Evolutionary conservation across 1,139 yeast species (phyloP), one percentile per base, ranked within the genome.

Genomic region (Suhomyces ambrosiae): DNA sequence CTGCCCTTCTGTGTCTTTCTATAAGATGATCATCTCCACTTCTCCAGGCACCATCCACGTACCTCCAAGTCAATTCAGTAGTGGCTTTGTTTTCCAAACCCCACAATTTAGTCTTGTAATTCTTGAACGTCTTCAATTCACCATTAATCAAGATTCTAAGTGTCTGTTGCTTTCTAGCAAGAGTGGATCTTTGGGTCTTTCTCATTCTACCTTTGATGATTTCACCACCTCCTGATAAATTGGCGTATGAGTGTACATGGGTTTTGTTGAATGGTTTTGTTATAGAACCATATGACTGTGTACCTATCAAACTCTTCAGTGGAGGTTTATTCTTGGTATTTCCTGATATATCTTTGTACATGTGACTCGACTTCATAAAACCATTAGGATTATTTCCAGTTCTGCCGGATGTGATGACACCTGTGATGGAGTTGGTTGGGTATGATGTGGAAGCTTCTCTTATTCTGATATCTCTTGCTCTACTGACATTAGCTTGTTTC

Each of bases 21-120:
- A 88, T 73, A 7, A 86, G 73, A 56, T 87, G 95, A 38, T 85
- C 87, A 47, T 79, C 80, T 7, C 94, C 94, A 60, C 88, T 88
- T 49, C 72, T 74, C 98, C 98, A 92, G 30, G 71, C 74, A 0
- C 87, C 87, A 43, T 82, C 74, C 11, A 60, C 65, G 55, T 76
- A 90, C 38, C 65, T 65, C 60, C 71, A 77, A 0, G 85, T 84
- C 49, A 89, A 68, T 48, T 83, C 92, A 30, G 76, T 71, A 1
- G 72, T 57, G 3, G 75, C 68, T 47, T 77, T 74, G 62, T 86
- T 83, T 48, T 85, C 90, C 42, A 80, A 71, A 7, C 97, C 97
- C 98, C 98, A 92, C 30, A 92, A 70, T 53, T 88, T 88, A 17
- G 82, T 80, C 62, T 86, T 86, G 51, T 71, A 74, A 45, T 82